Evolutionary conservation across 495 filamentous ascomycete species (phyloP).

Genomic region (Penicillium simplicissimum): DNA sequence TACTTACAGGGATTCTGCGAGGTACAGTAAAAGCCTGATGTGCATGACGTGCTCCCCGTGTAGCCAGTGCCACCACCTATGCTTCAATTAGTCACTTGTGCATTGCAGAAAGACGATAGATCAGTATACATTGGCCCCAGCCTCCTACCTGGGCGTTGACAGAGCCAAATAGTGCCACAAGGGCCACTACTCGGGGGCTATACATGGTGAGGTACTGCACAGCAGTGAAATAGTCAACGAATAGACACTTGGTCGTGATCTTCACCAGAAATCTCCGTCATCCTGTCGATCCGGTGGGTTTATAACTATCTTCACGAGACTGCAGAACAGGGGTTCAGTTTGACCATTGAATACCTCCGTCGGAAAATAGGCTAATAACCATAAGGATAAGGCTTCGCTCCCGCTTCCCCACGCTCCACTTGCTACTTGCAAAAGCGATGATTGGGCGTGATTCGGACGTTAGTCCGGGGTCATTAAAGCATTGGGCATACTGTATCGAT

Average conservation of each 20-base stretch:
- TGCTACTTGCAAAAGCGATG: neutral
- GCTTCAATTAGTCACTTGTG: neutral
- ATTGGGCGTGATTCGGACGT: neutral
- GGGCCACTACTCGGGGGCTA: constrained; percentile 5
- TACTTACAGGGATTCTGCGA: constrained; percentile 24
- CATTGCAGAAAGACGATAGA: neutral
- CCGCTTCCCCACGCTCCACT: neutral
- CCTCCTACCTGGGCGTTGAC: constrained; percentile 19
- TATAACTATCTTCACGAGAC: neutral
- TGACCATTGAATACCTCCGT: neutral
- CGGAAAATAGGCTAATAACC: neutral
- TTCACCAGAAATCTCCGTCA: neutral
- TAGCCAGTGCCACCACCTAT: constrained; percentile 20
- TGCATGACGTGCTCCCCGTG: constrained; percentile 19
- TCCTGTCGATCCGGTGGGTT: neutral
- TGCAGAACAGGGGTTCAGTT: neutral
- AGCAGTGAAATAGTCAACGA: neutral
- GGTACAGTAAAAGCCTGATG: constrained; percentile 16
- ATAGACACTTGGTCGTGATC: neutral
- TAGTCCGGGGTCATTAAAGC: neutral
- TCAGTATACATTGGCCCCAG: constrained; percentile 20
- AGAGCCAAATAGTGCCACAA: constrained; percentile 14
- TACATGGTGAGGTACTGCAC: constrained; percentile 9
- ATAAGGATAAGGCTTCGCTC: neutral
- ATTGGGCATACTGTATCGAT: neutral